Evolutionary conservation across 83 land plant genomes (phyloP), one percentile per base, ranked within the genome.

Genomic region (Larix sibirica): DNA sequence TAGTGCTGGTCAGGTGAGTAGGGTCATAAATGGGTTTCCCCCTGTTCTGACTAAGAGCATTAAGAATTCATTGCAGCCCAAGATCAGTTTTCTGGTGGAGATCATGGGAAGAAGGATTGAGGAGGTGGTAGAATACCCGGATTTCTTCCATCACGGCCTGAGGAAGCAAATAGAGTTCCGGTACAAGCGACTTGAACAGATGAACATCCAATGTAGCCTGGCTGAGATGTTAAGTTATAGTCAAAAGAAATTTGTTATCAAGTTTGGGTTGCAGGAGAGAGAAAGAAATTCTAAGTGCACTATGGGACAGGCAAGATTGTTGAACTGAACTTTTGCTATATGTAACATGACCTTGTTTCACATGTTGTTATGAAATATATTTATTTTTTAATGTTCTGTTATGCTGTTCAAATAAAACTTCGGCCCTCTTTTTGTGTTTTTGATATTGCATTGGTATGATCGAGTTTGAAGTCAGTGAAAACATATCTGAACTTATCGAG

Each of bases 41-140:
- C 96, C 95, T 47, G 77, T 95, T 80, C 81, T 95, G 80, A 90
- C 91, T 68, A 91, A 91, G 81, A 97, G 98, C 83, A 73, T 92
- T 10, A 89, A 83, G 81, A 92, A 94, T 67, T 97, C 99, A n/a
- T 75, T 97, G 83, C 95, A 92, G 83, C 99, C 99, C 20, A 92
- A 91, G 87, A 87, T 97, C 77, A 92, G 80, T 17, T 97, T 93
- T 78, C 74, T 97, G 87, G 86, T 87, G 14, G 86, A 91, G 73
- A 90, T 79, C 7, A 95, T 97, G 98, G 92, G 91, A 60, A 94
- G 94, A 75, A 44, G 70, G 20, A 79, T 92, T 47, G 90, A 90
- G 50, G 99, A 97, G 60, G 89, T 88, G 18, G 92, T 83, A 20
- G 94, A 90, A 12, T 97, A 84, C 68, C 99, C 99, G 18, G 95